A percentile compares a stretch with the other conserved stretches of the same genome.
Conservation (phyloP, 495 filamentous ascomycete species). For the Aspergillus steynii region DNA sequence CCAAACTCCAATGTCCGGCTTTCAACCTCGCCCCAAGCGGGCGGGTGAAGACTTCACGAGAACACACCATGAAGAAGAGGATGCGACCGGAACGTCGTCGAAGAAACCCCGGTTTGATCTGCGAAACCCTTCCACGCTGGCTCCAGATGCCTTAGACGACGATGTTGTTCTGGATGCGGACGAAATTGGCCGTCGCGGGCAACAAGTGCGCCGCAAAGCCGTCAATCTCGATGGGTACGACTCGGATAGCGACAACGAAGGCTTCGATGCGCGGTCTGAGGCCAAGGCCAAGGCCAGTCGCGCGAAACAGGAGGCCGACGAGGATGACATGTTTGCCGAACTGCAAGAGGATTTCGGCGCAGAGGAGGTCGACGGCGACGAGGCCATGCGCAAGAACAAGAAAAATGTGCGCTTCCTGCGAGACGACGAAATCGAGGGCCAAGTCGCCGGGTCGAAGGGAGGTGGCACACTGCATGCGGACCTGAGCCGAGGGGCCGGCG, state of each 20-base stretch:
- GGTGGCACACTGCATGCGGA: constrained; percentile 68
- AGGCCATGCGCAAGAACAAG: constrained; percentile 59
- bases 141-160: constrained; percentile 74
- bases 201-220: constrained; percentile 81
- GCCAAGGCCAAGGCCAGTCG: constrained; percentile 54
- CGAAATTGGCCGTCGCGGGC: constrained; percentile 80
- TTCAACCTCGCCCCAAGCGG: constrained; percentile 75
- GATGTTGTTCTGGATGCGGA: constrained; percentile 85
- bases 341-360: constrained; percentile 61
- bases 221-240: constrained; percentile 97
- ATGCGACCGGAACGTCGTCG: constrained; percentile 43
- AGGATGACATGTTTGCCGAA: constrained; percentile 91
- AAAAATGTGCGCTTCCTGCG: constrained; percentile 79
- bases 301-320: constrained; percentile 46
- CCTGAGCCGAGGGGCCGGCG: constrained; percentile 45
- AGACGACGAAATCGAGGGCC: constrained; percentile 78
- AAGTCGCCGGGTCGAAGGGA: constrained; percentile 70
- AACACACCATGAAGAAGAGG: constrained; percentile 61
- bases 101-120: constrained; percentile 95
- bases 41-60: constrained; percentile 77
- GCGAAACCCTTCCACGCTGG: constrained; percentile 89
- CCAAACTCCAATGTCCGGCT: constrained; percentile 55
- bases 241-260: constrained; percentile 90
- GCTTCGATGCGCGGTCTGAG: constrained; percentile 71
- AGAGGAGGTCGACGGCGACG: constrained; percentile 51